Percentiles rank a stretch among this genome's conserved stretches.
Conservation (phyloP, 306 rosid genomes). For the Quercus gilva region DNA sequence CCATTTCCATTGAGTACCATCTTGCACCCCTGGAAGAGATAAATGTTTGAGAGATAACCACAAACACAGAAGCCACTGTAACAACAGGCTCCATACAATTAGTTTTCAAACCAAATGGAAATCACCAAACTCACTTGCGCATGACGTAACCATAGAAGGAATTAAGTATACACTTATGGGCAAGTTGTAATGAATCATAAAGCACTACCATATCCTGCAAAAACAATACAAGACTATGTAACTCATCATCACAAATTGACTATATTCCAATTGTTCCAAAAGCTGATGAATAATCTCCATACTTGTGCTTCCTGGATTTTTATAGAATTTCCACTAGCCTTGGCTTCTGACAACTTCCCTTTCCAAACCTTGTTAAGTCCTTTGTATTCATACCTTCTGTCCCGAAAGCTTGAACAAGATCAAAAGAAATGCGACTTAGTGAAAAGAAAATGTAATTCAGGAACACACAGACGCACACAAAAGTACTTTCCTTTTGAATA, state of each 20-base stretch:
- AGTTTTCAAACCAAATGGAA: slow-evolving; percentile 26
- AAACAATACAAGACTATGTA: slow-evolving; percentile 1
- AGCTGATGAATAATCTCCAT: slow-evolving; percentile 34
- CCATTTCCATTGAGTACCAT: slow-evolving; percentile 99
- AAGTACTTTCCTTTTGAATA: background rate
- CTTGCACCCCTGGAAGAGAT: slow-evolving; percentile 80
- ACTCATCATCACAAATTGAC: slow-evolving; percentile 16
- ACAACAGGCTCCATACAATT: slow-evolving; percentile 6
- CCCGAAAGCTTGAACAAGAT: slow-evolving; percentile 77
- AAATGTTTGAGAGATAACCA: slow-evolving; percentile 9
- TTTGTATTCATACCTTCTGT: slow-evolving; percentile 96
- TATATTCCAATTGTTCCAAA: slow-evolving; percentile 24
- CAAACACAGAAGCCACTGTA: slow-evolving; percentile 18
- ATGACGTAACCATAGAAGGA: slow-evolving; percentile 93
- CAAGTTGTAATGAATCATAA: slow-evolving; percentile 86
- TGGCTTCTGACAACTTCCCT: slow-evolving; percentile 88
- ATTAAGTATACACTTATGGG: slow-evolving; percentile 88
- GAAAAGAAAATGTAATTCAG: slow-evolving; percentile 9
- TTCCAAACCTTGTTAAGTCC: slow-evolving; percentile 98
- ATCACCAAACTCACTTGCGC: slow-evolving; percentile 79
- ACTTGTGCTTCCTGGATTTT: slow-evolving; percentile 98
- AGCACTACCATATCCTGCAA: slow-evolving; percentile 94
- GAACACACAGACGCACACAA: slow-evolving; percentile 1
- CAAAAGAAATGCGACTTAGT: slow-evolving; percentile 27
- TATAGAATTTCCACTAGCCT: slow-evolving; percentile 81